phyloP scores from a whole-genome alignment of 2,329 filamentous ascomycete species.

The Lachnellula cervina region DNA sequence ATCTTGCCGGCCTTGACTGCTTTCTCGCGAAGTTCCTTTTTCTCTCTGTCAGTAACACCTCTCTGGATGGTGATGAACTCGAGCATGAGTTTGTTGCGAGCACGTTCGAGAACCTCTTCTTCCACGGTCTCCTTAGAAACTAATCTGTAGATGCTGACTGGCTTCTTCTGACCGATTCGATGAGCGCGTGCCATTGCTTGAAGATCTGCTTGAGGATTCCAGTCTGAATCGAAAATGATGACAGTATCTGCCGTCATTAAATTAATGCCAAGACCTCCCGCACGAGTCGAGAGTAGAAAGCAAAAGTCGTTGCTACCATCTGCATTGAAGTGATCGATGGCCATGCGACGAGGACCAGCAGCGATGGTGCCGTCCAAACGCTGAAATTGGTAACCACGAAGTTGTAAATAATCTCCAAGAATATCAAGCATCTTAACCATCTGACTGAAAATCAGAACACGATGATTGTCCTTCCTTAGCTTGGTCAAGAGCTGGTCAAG shows the following conservation, averaged over 20 bases:
- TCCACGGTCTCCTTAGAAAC: conserved; percentile 98
- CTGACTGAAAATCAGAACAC: conserved; percentile 96
- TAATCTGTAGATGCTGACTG: conserved; percentile 92
- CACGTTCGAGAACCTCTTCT: conserved; percentile 93
- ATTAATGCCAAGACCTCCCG: conserved; percentile 97
- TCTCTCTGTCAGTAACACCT: conserved; percentile 89
- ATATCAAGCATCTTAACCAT: conserved; percentile 99
- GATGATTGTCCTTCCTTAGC: conserved; percentile 86
- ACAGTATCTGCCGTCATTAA: conserved; percentile 98
- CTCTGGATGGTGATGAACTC: conserved; percentile 97
- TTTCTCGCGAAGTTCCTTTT: conserved; percentile 69
- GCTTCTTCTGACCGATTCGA: conserved; percentile 92
- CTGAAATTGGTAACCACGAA: conserved; percentile 93
- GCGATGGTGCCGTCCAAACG: conserved; percentile 92
- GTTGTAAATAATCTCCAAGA: conserved; percentile 85
- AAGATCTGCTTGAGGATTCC: conserved; percentile 97
- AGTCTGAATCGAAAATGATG: conserved; percentile 95
- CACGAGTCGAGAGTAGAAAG: conserved; percentile 90
- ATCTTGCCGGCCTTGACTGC: conserved; percentile 73
- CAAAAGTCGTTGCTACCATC: conserved; percentile 93
- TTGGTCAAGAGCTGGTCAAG: conserved; percentile 93
- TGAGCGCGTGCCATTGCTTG: conserved; percentile 98
- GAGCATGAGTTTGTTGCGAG: conserved; percentile 93
- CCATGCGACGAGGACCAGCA: conserved; percentile 79
- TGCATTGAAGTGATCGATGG: conserved; percentile 99